These are phyloP conservation scores for Porpolomopsis calyptriformis DNA, from an alignment of 768 basidiomycete species.

Conservation along the genomic window DNA sequence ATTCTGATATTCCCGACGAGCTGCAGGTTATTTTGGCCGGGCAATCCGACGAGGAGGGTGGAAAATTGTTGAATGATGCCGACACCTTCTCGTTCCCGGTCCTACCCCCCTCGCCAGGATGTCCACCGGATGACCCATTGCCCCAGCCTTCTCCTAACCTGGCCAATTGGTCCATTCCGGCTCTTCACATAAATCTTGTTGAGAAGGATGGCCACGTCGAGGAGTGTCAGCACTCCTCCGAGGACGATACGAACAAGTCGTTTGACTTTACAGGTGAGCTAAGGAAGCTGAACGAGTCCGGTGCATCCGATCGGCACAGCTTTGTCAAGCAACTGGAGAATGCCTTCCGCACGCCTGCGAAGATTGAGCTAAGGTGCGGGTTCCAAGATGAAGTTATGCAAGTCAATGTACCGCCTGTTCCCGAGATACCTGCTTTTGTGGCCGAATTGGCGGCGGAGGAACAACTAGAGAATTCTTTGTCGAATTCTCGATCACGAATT, in stretches of 20 bases:
- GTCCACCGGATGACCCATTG: constrained; percentile 32
- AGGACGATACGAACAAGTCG: constrained; percentile 64
- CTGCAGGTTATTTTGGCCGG: constrained; percentile 48
- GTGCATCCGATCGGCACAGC: constrained; percentile 56
- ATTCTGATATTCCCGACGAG: constrained; percentile 78
- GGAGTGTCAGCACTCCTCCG: constrained; percentile 30
- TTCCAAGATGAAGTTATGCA: constrained; percentile 28
- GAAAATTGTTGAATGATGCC: constrained; percentile 29
- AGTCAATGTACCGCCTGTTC: constrained; percentile 41
- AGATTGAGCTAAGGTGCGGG: constrained; percentile 45
- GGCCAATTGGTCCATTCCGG: constrained; percentile 20
- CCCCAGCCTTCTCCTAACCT: constrained; percentile 18
- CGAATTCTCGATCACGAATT: constrained; percentile 11
- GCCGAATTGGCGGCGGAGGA: constrained; percentile 8
- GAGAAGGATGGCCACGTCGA: constrained; percentile 36
- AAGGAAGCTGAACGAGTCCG: constrained; percentile 56
- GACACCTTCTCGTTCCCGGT: constrained; percentile 23
- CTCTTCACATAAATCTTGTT: constrained; percentile 35
- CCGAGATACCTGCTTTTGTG: constrained; percentile 31
- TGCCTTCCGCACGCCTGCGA: constrained; percentile 69
- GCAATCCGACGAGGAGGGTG: constrained; percentile 24
- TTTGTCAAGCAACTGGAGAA: constrained; percentile 78
- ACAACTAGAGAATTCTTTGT: constrained; percentile 7
- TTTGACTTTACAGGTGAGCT: constrained; percentile 83
- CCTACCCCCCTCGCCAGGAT: constrained; percentile 28